phyloP scores from a whole-genome alignment of 805 yeast genomes.

The Jamesozyma lodderae region DNA sequence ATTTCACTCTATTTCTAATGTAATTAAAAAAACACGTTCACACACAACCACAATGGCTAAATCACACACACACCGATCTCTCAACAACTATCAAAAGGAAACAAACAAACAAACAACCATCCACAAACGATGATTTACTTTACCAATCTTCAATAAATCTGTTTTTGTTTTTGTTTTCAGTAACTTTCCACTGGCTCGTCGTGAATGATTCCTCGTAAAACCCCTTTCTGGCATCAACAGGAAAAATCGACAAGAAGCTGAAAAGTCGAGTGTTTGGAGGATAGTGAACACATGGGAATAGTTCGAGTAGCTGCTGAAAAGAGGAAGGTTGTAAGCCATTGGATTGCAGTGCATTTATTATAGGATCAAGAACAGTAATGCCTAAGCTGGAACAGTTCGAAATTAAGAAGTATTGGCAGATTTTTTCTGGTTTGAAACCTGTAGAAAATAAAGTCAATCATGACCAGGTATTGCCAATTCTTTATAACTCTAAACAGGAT shows the following conservation, averaged over 20 bases:
- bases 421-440: conserved; percentile 84
- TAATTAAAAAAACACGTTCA: too few relatives aligned
- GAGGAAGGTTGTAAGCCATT: too few relatives aligned
- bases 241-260: background rate
- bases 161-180: too few relatives aligned
- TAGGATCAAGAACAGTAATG: too few relatives aligned
- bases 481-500: conserved; percentile 78
- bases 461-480: conserved; percentile 73
- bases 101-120: too few relatives aligned
- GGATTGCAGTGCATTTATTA: too few relatives aligned
- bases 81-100: too few relatives aligned
- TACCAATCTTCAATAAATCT: too few relatives aligned
- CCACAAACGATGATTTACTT: too few relatives aligned
- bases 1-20: background rate
- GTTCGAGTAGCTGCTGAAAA: too few relatives aligned
- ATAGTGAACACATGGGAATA: background rate
- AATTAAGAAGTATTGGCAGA: conserved; percentile 95
- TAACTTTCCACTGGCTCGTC: background rate
- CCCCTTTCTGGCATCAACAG: background rate
- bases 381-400: conserved; percentile 90
- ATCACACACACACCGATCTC: too few relatives aligned
- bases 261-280: background rate
- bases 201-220: background rate
- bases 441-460: conserved; percentile 71
- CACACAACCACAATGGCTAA: too few relatives aligned